Evolutionary conservation across 139 green algal species (phyloP), one percentile per base, ranked within the genome.

Genomic region (Zygnema circumcarinatum): DNA sequence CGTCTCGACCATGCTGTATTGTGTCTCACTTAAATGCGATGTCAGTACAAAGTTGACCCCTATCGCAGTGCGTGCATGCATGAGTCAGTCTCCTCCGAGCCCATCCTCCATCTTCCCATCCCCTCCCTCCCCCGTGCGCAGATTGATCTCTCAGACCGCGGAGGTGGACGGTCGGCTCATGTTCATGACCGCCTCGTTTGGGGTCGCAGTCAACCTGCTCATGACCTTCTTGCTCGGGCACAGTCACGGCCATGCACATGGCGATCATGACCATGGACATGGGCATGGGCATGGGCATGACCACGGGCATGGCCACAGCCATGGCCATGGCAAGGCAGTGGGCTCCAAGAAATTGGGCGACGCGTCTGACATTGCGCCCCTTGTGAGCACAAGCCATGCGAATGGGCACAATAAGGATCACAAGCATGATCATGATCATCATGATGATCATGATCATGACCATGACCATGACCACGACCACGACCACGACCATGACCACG

Each of bases 131-230:
- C 52, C 2, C 32, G 36, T 33, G 21, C 32, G 87, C 69, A 91
- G 87, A 53, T 79, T 91, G 3, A 56, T 91, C 1, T 88, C 85
- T 20, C 31, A 31, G 52, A 56, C 74, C 20, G 76, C 62, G 73
- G 36, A 74, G 1, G 88, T 92, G 67, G 32, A 92, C 31, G 89
- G 88, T 39, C 36, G 92, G 93, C 92, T 97, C 21, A 98, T 98
- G 96, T 97, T 96, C 86, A 93, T 96, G 76, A 87, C 98, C 0
- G 94, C 95, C 0, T 25, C 89, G 22, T 93, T 93, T 0, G 96
- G 95, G 76, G 92, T 98, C 11, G 83, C 72, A 0, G 94, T 98
- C 81, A 98, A 98, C 89, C 32, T 91, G 20, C 3, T 67, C 73
- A 78, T 89, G 83, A 31, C 94, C 0, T 88, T 98, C 25, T 68